Conservation (phyloP, 768 basidiomycete genomes). For the Boletus reticuloceps region DNA sequence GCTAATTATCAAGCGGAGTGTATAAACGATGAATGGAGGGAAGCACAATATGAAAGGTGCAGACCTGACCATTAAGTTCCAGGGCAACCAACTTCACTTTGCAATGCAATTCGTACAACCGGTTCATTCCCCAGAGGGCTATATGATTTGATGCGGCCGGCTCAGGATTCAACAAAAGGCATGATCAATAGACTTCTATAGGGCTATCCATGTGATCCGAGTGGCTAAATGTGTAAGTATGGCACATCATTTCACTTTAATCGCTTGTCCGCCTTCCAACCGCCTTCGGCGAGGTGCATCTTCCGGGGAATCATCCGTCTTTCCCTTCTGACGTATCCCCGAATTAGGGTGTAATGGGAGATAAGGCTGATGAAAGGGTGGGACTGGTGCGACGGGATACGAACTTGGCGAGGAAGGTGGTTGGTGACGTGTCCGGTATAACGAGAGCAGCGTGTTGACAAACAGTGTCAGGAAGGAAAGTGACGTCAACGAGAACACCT, state of each 20-base stretch:
- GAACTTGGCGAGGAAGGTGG: slow-evolving; percentile 38
- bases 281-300: slow-evolving; percentile 52
- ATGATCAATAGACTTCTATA: slow-evolving; percentile 24
- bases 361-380: slow-evolving; percentile 49
- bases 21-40: background rate
- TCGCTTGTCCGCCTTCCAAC: slow-evolving; percentile 52
- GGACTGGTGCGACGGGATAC: slow-evolving; percentile 39
- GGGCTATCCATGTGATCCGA: slow-evolving; percentile 26
- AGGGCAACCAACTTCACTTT: slow-evolving; percentile 10
- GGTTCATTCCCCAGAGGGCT: slow-evolving; percentile 22
- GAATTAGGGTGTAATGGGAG: slow-evolving; percentile 50
- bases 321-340: slow-evolving; percentile 41
- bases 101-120: slow-evolving; percentile 8
- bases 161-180: slow-evolving; percentile 16
- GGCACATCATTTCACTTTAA: slow-evolving; percentile 49
- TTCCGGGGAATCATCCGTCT: slow-evolving; percentile 30
- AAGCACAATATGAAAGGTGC: slow-evolving; percentile 8
- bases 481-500: slow-evolving; percentile 77
- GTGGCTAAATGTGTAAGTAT: slow-evolving; percentile 20
- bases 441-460: slow-evolving; percentile 74
- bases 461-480: slow-evolving; percentile 75
- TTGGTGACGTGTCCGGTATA: slow-evolving; percentile 69
- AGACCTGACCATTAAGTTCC: slow-evolving; percentile 8
- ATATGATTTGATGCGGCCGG: slow-evolving; percentile 22
- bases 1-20: slow-evolving; percentile 1